Conservation (phyloP, 75 land plant genomes). For the Pseudotsuga menziesii region DNA sequence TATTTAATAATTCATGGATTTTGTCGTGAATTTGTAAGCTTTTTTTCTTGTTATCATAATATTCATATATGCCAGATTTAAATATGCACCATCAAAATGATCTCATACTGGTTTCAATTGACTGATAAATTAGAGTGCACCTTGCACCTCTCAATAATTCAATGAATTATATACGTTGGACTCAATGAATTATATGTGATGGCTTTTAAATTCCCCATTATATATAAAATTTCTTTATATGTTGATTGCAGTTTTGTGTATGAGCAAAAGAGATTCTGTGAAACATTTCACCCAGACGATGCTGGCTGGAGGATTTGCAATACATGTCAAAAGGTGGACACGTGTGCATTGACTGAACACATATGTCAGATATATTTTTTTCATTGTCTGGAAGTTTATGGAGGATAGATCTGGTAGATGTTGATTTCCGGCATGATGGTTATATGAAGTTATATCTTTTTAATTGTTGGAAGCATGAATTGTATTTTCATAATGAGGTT, state of each 20-base stretch:
- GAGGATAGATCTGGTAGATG: neutral
- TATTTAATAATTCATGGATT: neutral
- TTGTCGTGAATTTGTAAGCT: neutral
- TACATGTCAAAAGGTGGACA: slow-evolving; percentile 74
- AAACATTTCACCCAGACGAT: slow-evolving; percentile 59
- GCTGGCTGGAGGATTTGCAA: slow-evolving; percentile 89
- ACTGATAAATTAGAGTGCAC: neutral
- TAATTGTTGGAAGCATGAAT: neutral
- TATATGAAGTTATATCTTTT: neutral
- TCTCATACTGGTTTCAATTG: neutral
- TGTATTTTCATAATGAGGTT: neutral
- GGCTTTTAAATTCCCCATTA: neutral
- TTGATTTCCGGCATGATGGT: neutral
- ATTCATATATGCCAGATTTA: neutral
- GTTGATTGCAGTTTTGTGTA: slow-evolving; percentile 44
- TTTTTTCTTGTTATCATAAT: neutral
- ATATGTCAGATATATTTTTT: neutral
- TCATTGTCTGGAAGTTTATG: neutral
- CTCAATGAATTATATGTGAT: neutral
- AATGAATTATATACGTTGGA: neutral
- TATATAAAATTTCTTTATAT: neutral
- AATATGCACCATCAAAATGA: neutral
- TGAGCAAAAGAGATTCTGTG: slow-evolving; percentile 73
- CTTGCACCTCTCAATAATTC: neutral
- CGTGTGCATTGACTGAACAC: neutral